Percentiles rank a stretch among this genome's conserved stretches.
Conservation (phyloP, 768 basidiomycete species). For the Tubosaeta sp. region DNA sequence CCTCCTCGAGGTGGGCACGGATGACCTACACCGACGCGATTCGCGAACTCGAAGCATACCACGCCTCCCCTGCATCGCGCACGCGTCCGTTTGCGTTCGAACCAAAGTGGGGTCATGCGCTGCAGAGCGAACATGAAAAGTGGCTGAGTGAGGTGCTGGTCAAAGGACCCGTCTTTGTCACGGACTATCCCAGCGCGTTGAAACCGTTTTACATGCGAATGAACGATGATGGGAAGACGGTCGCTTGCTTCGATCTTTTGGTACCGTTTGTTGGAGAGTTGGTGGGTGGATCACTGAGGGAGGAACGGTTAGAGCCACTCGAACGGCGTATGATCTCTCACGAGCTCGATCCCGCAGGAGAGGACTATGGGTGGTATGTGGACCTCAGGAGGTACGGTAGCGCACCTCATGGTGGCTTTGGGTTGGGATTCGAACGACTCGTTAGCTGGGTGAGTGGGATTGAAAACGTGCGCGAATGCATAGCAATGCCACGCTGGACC, state of each 20-base stretch:
- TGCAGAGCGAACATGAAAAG: slow-evolving; percentile 91
- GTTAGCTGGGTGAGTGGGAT: slow-evolving; percentile 84
- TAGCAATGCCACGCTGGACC: slow-evolving; percentile 88
- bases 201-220: slow-evolving; percentile 98
- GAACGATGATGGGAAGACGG: slow-evolving; percentile 56
- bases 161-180: slow-evolving; percentile 82
- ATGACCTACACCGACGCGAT: slow-evolving; percentile 82
- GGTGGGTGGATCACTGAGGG: slow-evolving; percentile 86
- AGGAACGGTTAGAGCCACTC: slow-evolving; percentile 61
- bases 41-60: slow-evolving; percentile 42
- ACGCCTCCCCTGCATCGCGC: slow-evolving; percentile 21
- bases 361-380: slow-evolving; percentile 65
- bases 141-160: slow-evolving; percentile 74
- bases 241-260: slow-evolving; percentile 94
- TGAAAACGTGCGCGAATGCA: slow-evolving; percentile 89
- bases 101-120: slow-evolving; percentile 62
- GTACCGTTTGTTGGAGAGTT: slow-evolving; percentile 88
- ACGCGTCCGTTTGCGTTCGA: slow-evolving; percentile 45
- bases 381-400: slow-evolving; percentile 83
- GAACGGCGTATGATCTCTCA: slow-evolving; percentile 44
- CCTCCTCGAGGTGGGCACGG: slow-evolving; percentile 53
- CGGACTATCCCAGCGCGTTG: slow-evolving; percentile 73
- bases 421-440: slow-evolving; percentile 91
- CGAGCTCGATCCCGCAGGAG: slow-evolving; percentile 40
- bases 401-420: slow-evolving; percentile 92